Evolutionary conservation across 1,139 yeast genomes (phyloP), one percentile per base, ranked within the genome.

Genomic region (Dujonia santamariae): DNA sequence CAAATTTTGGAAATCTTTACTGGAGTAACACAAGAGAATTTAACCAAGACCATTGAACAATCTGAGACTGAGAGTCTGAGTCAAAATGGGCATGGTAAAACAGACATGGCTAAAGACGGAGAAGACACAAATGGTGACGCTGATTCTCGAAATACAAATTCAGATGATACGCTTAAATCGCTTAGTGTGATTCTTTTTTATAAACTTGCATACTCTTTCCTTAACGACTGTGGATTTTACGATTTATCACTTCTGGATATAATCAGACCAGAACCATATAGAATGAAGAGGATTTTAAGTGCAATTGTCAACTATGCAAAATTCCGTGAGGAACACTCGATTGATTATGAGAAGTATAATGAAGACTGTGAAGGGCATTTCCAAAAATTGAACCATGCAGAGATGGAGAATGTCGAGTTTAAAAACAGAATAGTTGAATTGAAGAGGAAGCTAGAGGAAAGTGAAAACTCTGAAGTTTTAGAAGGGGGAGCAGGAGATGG

Each of bases 271-370:
- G 96, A 87, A 17, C 69, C 85, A 0, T 59, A 56, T 31, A 63
- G 95, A 38, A 67, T 78, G 3, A 63, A 79, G 43, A 65, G 94
- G 32, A 69, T 85, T 14, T 57, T 88, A 20, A 85, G 96, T 53
- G 95, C 94, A 1, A 80, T 88, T 34, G 84, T 87, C 13, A 87
- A 88, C 52, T 88, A 77, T 63, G 95, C 95, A 2, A 63, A 94
- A 39, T 87, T 85, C 49, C 69, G 96, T 45, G 95, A 86, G 48
- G 85, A 80, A 44, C 79, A 85, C 37, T 75, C 84, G 53, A 72
- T 67, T 15, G 88, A 78, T 46, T 80, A 85, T 48, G 88, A 81
- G 38, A 73, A 72, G 19, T 62, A 80, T 29, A 75, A 82, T 26
- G 61, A 67, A 13, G 67, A 71, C 36, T 75, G 84, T 41, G 85